phyloP scores from a whole-genome alignment of 129 eudicot species.

The Pittosporum tobira region DNA sequence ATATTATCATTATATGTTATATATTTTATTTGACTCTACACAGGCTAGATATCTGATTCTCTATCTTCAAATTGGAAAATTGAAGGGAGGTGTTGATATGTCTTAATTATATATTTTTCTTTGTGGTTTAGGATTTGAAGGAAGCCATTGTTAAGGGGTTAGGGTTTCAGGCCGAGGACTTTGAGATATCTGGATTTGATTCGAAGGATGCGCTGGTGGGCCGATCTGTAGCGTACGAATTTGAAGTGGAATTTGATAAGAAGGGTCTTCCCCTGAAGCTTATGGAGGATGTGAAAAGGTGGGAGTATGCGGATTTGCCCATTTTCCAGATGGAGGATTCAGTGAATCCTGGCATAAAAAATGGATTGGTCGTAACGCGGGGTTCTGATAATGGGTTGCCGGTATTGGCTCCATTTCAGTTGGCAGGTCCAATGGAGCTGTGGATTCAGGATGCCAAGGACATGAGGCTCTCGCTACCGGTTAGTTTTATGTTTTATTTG shows the following conservation, averaged over 20 bases:
- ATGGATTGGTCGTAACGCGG: conserved; percentile 52
- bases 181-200: conserved; percentile 87
- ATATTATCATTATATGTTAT: background rate
- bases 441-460: conserved; percentile 97
- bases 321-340: conserved; percentile 51
- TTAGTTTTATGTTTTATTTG: conserved; percentile 26
- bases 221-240: conserved; percentile 76
- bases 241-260: conserved; percentile 82
- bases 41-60: too few relatives aligned
- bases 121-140: conserved; percentile 63
- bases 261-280: conserved; percentile 71
- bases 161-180: conserved; percentile 84
- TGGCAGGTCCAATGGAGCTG: conserved; percentile 96
- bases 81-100: background rate
- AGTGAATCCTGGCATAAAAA: conserved; percentile 29
- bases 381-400: conserved; percentile 40
- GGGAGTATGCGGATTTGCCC: conserved; percentile 92
- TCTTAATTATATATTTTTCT: background rate
- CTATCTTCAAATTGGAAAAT: too few relatives aligned
- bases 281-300: conserved; percentile 77
- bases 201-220: conserved; percentile 76
- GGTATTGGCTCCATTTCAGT: conserved; percentile 83
- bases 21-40: background rate
- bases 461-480: conserved; percentile 88
- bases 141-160: conserved; percentile 89